Percentiles rank a stretch among this genome's conserved stretches.
These are phyloP conservation scores for Trametes polyzona DNA, from an alignment of 1,284 basidiomycete genomes.

Conservation along the genomic window DNA sequence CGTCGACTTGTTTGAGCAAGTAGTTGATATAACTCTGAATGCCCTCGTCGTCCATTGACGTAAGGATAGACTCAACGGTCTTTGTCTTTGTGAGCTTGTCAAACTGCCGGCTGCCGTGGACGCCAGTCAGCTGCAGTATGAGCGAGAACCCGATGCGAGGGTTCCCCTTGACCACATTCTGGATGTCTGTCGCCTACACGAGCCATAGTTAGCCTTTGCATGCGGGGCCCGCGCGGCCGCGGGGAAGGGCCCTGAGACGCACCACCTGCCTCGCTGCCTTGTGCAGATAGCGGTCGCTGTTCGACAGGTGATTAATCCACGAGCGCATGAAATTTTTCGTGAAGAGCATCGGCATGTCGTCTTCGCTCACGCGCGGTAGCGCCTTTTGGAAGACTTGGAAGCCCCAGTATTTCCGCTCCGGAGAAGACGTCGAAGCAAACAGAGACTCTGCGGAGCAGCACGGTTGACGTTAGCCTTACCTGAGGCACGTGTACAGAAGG, in stretches of 20 bases:
- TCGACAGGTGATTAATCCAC: slow-evolving; percentile 95
- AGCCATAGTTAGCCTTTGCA: neutral
- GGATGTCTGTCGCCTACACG: slow-evolving; percentile 74
- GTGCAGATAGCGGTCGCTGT: slow-evolving; percentile 87
- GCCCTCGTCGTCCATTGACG: slow-evolving; percentile 75
- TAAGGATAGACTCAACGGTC: slow-evolving; percentile 87
- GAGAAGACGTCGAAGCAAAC: slow-evolving; percentile 83
- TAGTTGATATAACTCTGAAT: slow-evolving; percentile 81
- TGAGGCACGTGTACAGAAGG: slow-evolving; percentile 11
- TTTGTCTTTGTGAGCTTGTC: slow-evolving; percentile 93
- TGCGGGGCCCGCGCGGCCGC: neutral
- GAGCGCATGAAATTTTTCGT: slow-evolving; percentile 96
- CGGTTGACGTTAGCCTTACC: slow-evolving; percentile 10
- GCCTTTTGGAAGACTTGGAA: slow-evolving; percentile 91
- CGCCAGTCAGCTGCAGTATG: slow-evolving; percentile 86
- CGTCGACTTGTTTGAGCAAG: slow-evolving; percentile 66
- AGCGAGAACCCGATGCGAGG: slow-evolving; percentile 86
- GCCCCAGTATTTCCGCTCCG: slow-evolving; percentile 94
- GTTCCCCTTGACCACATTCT: slow-evolving; percentile 74
- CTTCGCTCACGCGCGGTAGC: slow-evolving; percentile 66
- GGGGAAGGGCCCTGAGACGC: slow-evolving; percentile 32
- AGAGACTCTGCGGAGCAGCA: slow-evolving; percentile 68
- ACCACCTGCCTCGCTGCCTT: slow-evolving; percentile 85
- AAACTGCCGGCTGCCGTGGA: slow-evolving; percentile 87
- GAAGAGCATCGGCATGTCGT: slow-evolving; percentile 85